These are phyloP conservation scores for Ophiosphaerella herpotricha DNA, from an alignment of 2,329 filamentous ascomycete genomes.

Conservation along the genomic window DNA sequence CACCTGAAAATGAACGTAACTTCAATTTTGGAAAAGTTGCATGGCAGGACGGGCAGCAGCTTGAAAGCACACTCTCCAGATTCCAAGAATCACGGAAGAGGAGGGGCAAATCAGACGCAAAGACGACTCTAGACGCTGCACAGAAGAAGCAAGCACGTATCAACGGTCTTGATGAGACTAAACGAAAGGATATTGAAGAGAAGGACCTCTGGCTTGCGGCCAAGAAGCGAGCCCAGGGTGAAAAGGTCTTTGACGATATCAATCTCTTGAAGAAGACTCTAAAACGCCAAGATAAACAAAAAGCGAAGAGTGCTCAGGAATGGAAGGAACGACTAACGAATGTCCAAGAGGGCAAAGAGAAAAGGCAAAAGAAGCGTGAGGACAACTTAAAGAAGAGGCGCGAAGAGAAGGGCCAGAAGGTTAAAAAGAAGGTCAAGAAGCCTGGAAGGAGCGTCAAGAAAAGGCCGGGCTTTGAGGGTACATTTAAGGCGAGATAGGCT, in stretches of 20 bases:
- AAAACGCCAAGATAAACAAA: constrained; percentile 87
- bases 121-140: constrained; percentile 81
- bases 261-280: constrained; percentile 84
- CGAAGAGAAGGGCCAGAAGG: constrained; percentile 79
- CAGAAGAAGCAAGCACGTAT: constrained; percentile 86
- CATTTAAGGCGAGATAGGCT: constrained; percentile 60
- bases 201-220: constrained; percentile 95
- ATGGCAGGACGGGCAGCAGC: constrained; percentile 81
- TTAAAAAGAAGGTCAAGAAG: constrained; percentile 55
- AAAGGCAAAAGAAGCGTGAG: constrained; percentile 56
- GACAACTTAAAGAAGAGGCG: constrained; percentile 69
- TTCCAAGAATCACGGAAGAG: constrained; percentile 71
- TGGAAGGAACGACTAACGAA: constrained; percentile 62
- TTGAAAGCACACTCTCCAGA: constrained; percentile 70
- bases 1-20: constrained; percentile 62
- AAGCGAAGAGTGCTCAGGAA: constrained; percentile 89
- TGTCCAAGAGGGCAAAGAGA: constrained; percentile 53
- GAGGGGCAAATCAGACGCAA: constrained; percentile 82
- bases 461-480: constrained; percentile 66
- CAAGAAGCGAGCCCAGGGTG: constrained; percentile 84
- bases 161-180: constrained; percentile 73
- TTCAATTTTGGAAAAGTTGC: constrained; percentile 92
- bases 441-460: constrained; percentile 58
- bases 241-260: constrained; percentile 86
- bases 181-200: constrained; percentile 84